Conservation (phyloP, 352 stramenopile genomes). For the Globisporangium abappressorium region DNA sequence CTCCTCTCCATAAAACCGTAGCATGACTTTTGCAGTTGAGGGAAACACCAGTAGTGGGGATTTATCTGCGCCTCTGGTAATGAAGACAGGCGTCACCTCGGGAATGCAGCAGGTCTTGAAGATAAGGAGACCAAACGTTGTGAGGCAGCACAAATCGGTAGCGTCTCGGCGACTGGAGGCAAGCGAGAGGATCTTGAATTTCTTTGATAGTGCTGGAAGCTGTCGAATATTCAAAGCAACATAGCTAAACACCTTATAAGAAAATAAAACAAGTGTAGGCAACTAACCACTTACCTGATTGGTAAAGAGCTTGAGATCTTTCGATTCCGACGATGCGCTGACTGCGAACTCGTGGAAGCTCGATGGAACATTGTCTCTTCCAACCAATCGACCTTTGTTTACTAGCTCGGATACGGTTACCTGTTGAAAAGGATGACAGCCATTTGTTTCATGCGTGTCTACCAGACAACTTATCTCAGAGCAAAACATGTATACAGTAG, state of each 20-base stretch:
- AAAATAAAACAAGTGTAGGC: not conserved
- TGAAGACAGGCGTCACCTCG: conserved; percentile 29
- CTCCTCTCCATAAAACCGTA: conserved; percentile 54
- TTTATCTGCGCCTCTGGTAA: conserved; percentile 35
- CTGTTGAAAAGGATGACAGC: conserved; percentile 13
- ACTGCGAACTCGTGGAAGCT: conserved; percentile 58
- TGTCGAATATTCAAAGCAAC: not conserved
- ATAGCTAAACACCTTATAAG: not conserved
- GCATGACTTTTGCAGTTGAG: conserved; percentile 28
- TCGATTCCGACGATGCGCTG: conserved; percentile 40
- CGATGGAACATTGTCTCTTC: conserved; percentile 49
- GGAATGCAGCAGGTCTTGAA: conserved; percentile 38
- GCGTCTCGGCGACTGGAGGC: conserved; percentile 30
- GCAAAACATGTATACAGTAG: too few species aligned
- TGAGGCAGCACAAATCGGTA: conserved; percentile 50
- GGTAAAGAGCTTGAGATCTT: conserved; percentile 37
- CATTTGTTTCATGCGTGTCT: not conserved
- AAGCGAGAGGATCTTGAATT: conserved; percentile 52
- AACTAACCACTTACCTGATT: conserved; percentile 21
- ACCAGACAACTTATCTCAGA: not conserved
- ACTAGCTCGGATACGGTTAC: conserved; percentile 51
- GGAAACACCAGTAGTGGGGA: conserved; percentile 48
- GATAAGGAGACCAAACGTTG: conserved; percentile 51
- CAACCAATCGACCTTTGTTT: conserved; percentile 48
- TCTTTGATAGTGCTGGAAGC: conserved; percentile 30